Conservation (phyloP, 2,329 filamentous ascomycete genomes). For the Colletotrichum lindemuthianum region DNA sequence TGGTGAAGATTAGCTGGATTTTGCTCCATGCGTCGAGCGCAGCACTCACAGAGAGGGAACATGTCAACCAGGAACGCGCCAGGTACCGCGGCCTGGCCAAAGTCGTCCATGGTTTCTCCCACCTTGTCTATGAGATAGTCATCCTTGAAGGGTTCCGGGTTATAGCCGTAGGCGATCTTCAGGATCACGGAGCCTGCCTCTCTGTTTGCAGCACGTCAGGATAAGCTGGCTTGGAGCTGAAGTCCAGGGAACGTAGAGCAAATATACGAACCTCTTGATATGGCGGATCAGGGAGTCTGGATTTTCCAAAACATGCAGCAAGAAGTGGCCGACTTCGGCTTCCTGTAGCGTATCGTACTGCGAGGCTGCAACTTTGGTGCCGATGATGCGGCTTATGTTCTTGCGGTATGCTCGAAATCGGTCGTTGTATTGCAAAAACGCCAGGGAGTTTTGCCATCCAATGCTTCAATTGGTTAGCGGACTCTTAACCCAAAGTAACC, state of each 20-base stretch:
- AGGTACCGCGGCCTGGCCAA: constrained; percentile 32
- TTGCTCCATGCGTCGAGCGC: background rate
- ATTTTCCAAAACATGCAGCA: constrained; percentile 52
- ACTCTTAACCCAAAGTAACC: no score
- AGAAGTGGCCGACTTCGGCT: constrained; percentile 53
- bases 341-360: constrained; percentile 56
- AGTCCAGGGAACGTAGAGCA: background rate
- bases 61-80: constrained; percentile 37
- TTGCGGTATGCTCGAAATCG: constrained; percentile 55
- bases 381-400: constrained; percentile 55
- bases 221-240: background rate
- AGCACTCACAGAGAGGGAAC: constrained; percentile 30
- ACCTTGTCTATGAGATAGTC: constrained; percentile 35
- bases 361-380: constrained; percentile 50
- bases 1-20: constrained; percentile 30
- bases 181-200: constrained; percentile 34
- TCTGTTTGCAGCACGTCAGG: background rate
- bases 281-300: constrained; percentile 52
- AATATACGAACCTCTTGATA: constrained; percentile 50
- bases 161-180: constrained; percentile 37
- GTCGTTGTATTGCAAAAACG: constrained; percentile 47
- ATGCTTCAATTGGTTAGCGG: constrained; percentile 24
- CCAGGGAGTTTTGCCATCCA: constrained; percentile 51
- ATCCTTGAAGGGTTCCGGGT: constrained; percentile 27
- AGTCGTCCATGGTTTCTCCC: constrained; percentile 26